These are phyloP conservation scores for Solanum clarkiae DNA, from an alignment of 257 asterid genomes.

Conservation along the genomic window DNA sequence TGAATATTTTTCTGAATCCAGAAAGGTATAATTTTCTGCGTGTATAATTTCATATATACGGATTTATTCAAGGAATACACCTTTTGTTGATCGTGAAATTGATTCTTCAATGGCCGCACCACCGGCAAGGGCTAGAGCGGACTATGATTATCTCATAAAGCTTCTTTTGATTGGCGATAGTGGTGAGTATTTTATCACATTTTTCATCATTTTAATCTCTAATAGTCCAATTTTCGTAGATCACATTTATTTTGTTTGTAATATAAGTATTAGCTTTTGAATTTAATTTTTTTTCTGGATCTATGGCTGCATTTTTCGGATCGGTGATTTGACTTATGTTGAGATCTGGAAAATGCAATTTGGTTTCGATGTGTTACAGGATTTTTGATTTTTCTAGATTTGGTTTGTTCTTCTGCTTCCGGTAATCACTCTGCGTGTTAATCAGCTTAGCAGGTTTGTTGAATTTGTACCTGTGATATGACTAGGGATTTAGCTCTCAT, in stretches of 20 bases:
- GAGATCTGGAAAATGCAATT: not conserved
- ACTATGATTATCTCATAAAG: constrained; percentile 17
- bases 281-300: not conserved
- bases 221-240: not conserved
- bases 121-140: constrained; percentile 19
- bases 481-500: not conserved
- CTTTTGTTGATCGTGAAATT: not conserved
- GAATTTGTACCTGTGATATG: not conserved
- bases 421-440: not conserved
- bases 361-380: not conserved
- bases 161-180: constrained; percentile 18
- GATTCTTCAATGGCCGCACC: constrained; percentile 14
- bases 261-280: too few species aligned
- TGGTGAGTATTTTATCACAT: not conserved
- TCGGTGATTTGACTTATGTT: not conserved
- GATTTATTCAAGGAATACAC: not conserved
- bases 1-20: not conserved
- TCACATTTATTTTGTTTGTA: not conserved
- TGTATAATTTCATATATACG: not conserved
- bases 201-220: not conserved
- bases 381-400: not conserved
- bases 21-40: not conserved
- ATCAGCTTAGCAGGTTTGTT: not conserved
- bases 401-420: not conserved
- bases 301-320: not conserved